Evolutionary conservation across 1,284 basidiomycete genomes (phyloP).

Genomic region (Irpex sp.): DNA sequence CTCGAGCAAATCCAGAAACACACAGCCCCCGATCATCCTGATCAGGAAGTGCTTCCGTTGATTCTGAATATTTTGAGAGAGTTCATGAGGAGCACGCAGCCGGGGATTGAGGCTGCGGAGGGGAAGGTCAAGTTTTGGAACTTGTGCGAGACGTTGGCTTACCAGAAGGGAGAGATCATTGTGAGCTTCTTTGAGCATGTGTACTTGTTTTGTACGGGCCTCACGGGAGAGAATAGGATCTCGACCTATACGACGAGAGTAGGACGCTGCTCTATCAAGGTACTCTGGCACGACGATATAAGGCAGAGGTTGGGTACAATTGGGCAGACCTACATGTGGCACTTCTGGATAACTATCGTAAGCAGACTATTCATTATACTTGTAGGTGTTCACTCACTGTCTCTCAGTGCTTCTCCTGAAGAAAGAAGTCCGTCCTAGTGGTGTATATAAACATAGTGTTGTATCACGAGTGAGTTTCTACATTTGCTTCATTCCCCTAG

Average conservation of each 20-base stretch:
- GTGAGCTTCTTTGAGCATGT: conserved; percentile 31
- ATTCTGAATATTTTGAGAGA: conserved; percentile 56
- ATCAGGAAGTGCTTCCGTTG: conserved; percentile 62
- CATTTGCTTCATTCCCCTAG: neutral
- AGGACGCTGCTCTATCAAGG: conserved; percentile 65
- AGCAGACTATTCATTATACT: conserved; percentile 16
- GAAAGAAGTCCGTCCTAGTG: conserved; percentile 48
- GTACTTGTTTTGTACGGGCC: conserved; percentile 5
- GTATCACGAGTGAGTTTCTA: conserved; percentile 52
- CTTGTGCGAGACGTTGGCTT: conserved; percentile 66
- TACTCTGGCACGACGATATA: conserved; percentile 43
- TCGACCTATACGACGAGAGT: conserved; percentile 71
- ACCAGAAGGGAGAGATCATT: conserved; percentile 72
- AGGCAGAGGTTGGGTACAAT: conserved; percentile 50
- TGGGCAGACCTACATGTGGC: conserved; percentile 67
- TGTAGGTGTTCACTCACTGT: conserved; percentile 1
- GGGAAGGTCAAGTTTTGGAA: conserved; percentile 80
- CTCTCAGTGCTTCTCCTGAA: conserved; percentile 55
- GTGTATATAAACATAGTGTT: conserved; percentile 44
- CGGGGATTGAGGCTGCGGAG: conserved; percentile 80
- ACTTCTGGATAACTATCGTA: conserved; percentile 73
- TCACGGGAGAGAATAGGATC: conserved; percentile 45
- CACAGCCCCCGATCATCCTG: conserved; percentile 59
- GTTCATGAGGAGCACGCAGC: conserved; percentile 72
- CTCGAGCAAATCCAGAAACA: conserved; percentile 65